Base-by-base conservation (phyloP, 2,329 filamentous ascomycete species). In the Aspergillus persii region DNA sequence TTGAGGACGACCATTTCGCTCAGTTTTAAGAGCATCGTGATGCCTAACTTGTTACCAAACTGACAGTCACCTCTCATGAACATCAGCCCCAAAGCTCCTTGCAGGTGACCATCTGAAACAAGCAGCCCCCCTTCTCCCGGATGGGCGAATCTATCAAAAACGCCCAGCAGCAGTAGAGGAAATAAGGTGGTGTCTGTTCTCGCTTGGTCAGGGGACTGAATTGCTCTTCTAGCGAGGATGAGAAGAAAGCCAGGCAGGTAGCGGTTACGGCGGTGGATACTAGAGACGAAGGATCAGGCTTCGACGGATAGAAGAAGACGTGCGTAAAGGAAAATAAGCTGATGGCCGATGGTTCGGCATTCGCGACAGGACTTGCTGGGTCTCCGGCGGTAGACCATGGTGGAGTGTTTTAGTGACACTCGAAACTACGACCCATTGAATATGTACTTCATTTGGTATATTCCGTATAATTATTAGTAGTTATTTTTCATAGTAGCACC, bases 311-410 rank as follows among this genome's bases (percentile, higher is more conserved):
- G 26, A 53, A 53, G 27, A 57, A 57, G 29, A 57, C 46, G 9
- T 53, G 50, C 50, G 53, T 57, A 15, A 47, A 57, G 4, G 50
- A 57, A 18, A 53, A 57, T 1, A 57, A 18, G 26, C 41, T 23
- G 12, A 15, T 47, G 30, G 50, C 29, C 27, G 39, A 50, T 36
- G 31, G 9, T 31, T 48, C 55, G 55, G 44, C 55, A 57, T 39
- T 57, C 41, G 7, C 41, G 55, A 23, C 55, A 59, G 9, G 52
- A 59, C 31, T 55, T 55, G 7, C 49, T 55, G 29, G 57, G 57
- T 31, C 26, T 59, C 18, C 57, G 53, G 31, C 52, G 57, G 12
- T 56, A 57, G 30, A 60, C 49, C 48, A 53, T 54, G 18, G 18
- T 41, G 41, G 29, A 49, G 44, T 29, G 29, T 1, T 23, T 23